Percentiles rank a stretch among this genome's conserved stretches.
These are phyloP conservation scores for Pisolithus orientalis DNA, from an alignment of 768 basidiomycete genomes.

Conservation along the genomic window DNA sequence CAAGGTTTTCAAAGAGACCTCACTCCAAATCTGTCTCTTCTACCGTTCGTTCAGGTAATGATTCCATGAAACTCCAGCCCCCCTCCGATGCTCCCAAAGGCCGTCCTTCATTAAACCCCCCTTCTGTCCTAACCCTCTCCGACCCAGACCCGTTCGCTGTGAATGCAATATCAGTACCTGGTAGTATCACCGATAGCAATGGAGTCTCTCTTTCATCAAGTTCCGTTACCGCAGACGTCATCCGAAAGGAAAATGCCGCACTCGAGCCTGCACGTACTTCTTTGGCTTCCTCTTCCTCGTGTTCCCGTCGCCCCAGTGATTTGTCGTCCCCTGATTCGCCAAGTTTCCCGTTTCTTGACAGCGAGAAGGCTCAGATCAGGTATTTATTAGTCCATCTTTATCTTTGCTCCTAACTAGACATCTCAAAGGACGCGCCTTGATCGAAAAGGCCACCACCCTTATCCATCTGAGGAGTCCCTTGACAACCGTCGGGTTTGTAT, in stretches of 20 bases:
- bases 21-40: constrained; percentile 54
- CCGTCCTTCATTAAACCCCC: constrained; percentile 26
- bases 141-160: constrained; percentile 63
- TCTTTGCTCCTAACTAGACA: background rate
- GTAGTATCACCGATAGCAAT: constrained; percentile 33
- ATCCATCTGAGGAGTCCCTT: constrained; percentile 10
- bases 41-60: constrained; percentile 42
- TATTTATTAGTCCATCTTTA: background rate
- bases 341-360: constrained; percentile 1
- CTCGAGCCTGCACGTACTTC: constrained; percentile 41
- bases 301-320: constrained; percentile 31
- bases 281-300: constrained; percentile 53
- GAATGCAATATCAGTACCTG: constrained; percentile 38
- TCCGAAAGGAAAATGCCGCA: constrained; percentile 31
- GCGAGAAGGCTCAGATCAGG: constrained; percentile 4
- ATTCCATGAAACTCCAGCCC: constrained; percentile 49
- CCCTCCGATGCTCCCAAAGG: constrained; percentile 38
- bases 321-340: background rate
- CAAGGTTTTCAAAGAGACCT: constrained; percentile 32
- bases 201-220: constrained; percentile 51
- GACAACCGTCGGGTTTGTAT: constrained; percentile 20
- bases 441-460: background rate
- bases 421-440: background rate
- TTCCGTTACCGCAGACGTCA: constrained; percentile 40
- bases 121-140: constrained; percentile 54